Base-by-base conservation (phyloP, 2,329 filamentous ascomycete species). In the Taxawa tesnikishii region DNA sequence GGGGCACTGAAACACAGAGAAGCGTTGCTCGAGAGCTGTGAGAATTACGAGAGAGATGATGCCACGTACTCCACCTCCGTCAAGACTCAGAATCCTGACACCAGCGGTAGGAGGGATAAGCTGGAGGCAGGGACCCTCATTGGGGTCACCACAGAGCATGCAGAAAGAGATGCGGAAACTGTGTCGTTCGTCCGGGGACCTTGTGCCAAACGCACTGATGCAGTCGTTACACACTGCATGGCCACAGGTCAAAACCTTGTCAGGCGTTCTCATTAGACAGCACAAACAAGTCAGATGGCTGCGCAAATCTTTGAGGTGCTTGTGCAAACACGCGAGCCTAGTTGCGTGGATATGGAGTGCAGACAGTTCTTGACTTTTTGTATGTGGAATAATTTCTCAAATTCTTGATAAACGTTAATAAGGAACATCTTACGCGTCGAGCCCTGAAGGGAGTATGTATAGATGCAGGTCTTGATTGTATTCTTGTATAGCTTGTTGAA, bases 211-310 rank as follows among this genome's bases (percentile, higher is more conserved):
- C 12, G 44, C 48, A 18, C 42, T 36, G 14, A 56, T 35, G 34
- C 51, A 60, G 6, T 37, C 36, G 33, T 60, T 42, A 37, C 47
- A 60, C 9, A 60, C 38, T 4, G 42, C 37, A 42, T 60, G 51
- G 4, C 49, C 44, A 37, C 47, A 60, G 13, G 38, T 40, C 5
- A 59, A 39, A 6, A 48, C 43, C 26, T 50, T 49, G 30, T 52
- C 46, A 3, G 48, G 51, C n/a, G 29, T 36, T 8, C 38, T 37
- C 17, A 46, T 32, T 6, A 55, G 28, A 36, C 47, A 58, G 21
- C 30, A 51, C n/a, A 56, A 38, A 31, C 48, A 58, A 16, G 42
- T 41, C 12, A 32, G 37, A 25, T 47, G 29, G 29, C 33, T 49
- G 26, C 13, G 18, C 11, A 23, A n/a, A 14, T 10, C 25, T n/a